Evolutionary conservation across 768 basidiomycete species (phyloP).

Genomic region (Paxillus rubicundulus): DNA sequence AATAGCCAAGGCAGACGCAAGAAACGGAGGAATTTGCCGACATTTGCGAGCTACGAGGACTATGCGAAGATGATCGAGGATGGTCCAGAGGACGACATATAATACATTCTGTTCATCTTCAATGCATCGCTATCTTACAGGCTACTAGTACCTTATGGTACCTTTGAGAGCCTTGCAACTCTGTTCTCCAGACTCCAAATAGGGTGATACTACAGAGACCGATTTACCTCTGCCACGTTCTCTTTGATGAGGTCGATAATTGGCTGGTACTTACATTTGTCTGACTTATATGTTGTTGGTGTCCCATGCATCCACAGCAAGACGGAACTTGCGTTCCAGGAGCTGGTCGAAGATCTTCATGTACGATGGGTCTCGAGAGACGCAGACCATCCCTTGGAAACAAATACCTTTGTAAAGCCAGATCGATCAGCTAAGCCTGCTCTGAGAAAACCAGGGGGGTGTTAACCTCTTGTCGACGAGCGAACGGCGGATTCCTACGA

Average conservation of each 20-base stretch:
- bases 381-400: slow-evolving; percentile 38
- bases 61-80: slow-evolving; percentile 85
- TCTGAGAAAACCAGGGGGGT: slow-evolving; percentile 29
- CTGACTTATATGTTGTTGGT: slow-evolving; percentile 32
- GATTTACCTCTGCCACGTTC: slow-evolving; percentile 25
- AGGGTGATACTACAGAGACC: slow-evolving; percentile 34
- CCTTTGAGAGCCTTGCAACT: slow-evolving; percentile 17
- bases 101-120: background rate
- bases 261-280: slow-evolving; percentile 15
- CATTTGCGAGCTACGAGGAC: slow-evolving; percentile 86
- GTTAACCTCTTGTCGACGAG: background rate
- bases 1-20: slow-evolving; percentile 50
- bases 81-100: slow-evolving; percentile 29
- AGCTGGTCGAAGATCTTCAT: slow-evolving; percentile 38
- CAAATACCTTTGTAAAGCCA: slow-evolving; percentile 60
- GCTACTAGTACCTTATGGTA: background rate
- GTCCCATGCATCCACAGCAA: slow-evolving; percentile 41
- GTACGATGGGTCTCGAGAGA: slow-evolving; percentile 37
- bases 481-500: slow-evolving; percentile 5
- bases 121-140: background rate
- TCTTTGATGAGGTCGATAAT: slow-evolving; percentile 18
- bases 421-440: slow-evolving; percentile 71
- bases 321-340: slow-evolving; percentile 38
- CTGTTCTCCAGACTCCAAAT: slow-evolving; percentile 32
- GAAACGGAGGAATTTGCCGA: slow-evolving; percentile 66